Conservation (phyloP, 306 rosid species). For the Hippophae tibetana region DNA sequence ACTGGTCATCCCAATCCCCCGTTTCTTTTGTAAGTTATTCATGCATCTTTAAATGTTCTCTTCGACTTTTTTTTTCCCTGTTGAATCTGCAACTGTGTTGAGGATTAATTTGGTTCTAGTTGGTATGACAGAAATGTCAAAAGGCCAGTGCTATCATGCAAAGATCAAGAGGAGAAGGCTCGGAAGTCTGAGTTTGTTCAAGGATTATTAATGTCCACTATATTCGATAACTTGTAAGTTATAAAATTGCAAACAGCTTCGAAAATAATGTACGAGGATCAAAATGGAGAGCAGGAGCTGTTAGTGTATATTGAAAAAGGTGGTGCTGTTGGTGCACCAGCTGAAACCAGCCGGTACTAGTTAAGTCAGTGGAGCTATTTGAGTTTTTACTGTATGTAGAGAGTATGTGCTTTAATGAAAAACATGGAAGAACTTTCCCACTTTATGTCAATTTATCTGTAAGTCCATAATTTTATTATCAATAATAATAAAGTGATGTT, state of each 20-base stretch:
- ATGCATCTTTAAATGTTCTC: neutral
- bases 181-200: slow-evolving; percentile 65
- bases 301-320: too few species aligned
- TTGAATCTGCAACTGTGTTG: neutral
- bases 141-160: slow-evolving; percentile 32
- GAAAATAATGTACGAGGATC: slow-evolving; percentile 35
- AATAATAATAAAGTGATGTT: too few species aligned
- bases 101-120: neutral
- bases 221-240: slow-evolving; percentile 52
- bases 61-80: neutral
- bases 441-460: too few species aligned
- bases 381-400: too few species aligned
- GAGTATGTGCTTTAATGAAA: too few species aligned
- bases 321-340: too few species aligned
- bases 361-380: too few species aligned
- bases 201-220: slow-evolving; percentile 71
- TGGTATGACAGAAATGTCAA: slow-evolving; percentile 40
- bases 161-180: slow-evolving; percentile 63
- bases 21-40: too few species aligned
- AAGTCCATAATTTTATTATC: too few species aligned
- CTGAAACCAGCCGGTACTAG: too few species aligned
- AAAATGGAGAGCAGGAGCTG: slow-evolving; percentile 27
- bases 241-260: slow-evolving; percentile 48
- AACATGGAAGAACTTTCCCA: too few species aligned
- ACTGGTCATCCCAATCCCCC: too few species aligned